These are phyloP conservation scores for Thymus mandschuricus DNA, from an alignment of 257 asterid genomes.

Conservation along the genomic window DNA sequence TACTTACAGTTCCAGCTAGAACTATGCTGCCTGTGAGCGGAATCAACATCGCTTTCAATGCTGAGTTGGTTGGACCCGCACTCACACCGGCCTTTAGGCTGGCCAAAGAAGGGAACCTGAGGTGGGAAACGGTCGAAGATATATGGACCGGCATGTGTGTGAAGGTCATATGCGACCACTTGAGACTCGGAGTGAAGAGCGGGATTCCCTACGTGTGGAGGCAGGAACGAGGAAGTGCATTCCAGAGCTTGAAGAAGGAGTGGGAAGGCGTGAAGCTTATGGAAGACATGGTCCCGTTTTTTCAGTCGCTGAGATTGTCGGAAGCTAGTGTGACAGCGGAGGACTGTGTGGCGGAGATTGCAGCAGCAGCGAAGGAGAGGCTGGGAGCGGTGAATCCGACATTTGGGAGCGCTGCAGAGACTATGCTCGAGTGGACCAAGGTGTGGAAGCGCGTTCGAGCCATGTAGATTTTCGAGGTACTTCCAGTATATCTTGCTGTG, in stretches of 20 bases:
- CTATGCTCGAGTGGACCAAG: slow-evolving; percentile 83
- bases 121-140: slow-evolving; percentile 96
- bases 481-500: not conserved
- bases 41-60: slow-evolving; percentile 70
- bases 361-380: slow-evolving; percentile 61
- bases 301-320: slow-evolving; percentile 67
- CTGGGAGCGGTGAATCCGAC: slow-evolving; percentile 55
- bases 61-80: slow-evolving; percentile 82
- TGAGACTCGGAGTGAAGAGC: slow-evolving; percentile 78
- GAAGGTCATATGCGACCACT: slow-evolving; percentile 82
- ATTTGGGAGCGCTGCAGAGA: slow-evolving; percentile 71
- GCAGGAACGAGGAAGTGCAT: slow-evolving; percentile 71
- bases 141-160: slow-evolving; percentile 93
- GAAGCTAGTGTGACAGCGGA: slow-evolving; percentile 59
- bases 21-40: slow-evolving; percentile 87
- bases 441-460: slow-evolving; percentile 67
- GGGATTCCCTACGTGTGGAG: slow-evolving; percentile 96
- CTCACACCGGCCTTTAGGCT: slow-evolving; percentile 75
- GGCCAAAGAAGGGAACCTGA: slow-evolving; percentile 75
- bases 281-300: slow-evolving; percentile 93
- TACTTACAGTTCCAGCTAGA: slow-evolving; percentile 73
- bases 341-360: slow-evolving; percentile 84
- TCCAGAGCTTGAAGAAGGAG: slow-evolving; percentile 89
- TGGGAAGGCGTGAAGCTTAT: slow-evolving; percentile 97
- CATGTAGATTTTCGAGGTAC: slow-evolving; percentile 26